Percentiles rank a stretch among this genome's conserved stretches.
phyloP scores from a whole-genome alignment of 2,329 filamentous ascomycete species.

The Colletotrichum lupini region DNA sequence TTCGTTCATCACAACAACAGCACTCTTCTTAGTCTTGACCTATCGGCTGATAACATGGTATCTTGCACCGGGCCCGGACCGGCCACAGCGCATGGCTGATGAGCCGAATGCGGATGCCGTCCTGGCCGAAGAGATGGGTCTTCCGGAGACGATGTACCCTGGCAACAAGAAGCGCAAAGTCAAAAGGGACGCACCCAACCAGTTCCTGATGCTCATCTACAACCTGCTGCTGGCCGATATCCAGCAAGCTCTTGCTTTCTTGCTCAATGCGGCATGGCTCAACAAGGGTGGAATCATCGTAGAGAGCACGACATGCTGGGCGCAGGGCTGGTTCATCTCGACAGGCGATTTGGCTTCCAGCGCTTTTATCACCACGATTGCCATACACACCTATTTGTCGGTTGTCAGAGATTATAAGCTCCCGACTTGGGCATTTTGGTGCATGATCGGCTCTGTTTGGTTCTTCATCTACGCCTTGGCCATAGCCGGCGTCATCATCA shows the following conservation, averaged over 20 bases:
- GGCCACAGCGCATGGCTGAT: constrained; percentile 42
- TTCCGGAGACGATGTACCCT: constrained; percentile 40
- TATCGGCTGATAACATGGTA: constrained; percentile 50
- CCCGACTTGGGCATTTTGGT: constrained; percentile 55
- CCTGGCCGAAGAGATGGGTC: constrained; percentile 34
- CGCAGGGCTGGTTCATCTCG: constrained; percentile 68
- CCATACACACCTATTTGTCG: constrained; percentile 66
- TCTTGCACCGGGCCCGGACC: constrained; percentile 36
- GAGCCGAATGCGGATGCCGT: constrained; percentile 46
- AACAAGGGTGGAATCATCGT: constrained; percentile 58
- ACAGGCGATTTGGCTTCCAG: constrained; percentile 68
- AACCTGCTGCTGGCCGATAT: constrained; percentile 70
- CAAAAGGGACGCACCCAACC: constrained; percentile 51
- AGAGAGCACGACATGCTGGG: constrained; percentile 58
- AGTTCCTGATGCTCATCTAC: constrained; percentile 69
- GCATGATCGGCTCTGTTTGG: constrained; percentile 58
- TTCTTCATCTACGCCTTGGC: constrained; percentile 47
- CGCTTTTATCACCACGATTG: constrained; percentile 68
- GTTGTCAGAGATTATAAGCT: constrained; percentile 62
- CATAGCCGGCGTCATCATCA: constrained; percentile 17
- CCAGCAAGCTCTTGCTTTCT: constrained; percentile 65
- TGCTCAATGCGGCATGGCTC: constrained; percentile 66
- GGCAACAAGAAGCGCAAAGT: constrained; percentile 28
- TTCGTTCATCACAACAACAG: constrained; percentile 48
- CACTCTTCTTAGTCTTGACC: constrained; percentile 47